Evolutionary conservation across 495 filamentous ascomycete species (phyloP).

Genomic region (Talaromyces borbonicus): DNA sequence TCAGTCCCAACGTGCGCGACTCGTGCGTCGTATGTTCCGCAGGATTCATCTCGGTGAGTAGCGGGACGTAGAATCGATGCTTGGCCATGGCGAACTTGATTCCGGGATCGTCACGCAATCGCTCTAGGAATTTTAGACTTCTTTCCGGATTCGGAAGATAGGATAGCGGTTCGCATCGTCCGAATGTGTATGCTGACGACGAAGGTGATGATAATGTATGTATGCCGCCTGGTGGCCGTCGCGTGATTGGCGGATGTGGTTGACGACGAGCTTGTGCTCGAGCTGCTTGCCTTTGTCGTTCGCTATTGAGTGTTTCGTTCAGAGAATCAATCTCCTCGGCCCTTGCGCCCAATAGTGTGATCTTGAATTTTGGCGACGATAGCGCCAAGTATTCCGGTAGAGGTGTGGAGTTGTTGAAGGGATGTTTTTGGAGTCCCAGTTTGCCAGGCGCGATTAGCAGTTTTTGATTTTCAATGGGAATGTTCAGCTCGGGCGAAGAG

Average conservation of each 20-base stretch:
- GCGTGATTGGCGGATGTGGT: constrained; percentile 21
- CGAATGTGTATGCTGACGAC: constrained; percentile 68
- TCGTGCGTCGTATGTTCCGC: constrained; percentile 70
- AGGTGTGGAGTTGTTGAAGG: constrained; percentile 33
- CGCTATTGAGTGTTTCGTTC: constrained; percentile 28
- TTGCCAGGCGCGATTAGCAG: constrained; percentile 57
- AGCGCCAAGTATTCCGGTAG: constrained; percentile 29
- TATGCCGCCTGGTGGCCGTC: constrained; percentile 28
- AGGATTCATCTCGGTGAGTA: constrained; percentile 95
- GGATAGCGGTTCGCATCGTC: constrained; percentile 59
- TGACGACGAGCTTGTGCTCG: constrained; percentile 26
- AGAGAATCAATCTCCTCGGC: constrained; percentile 27
- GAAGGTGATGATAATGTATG: constrained; percentile 30
- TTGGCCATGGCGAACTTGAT: constrained; percentile 72
- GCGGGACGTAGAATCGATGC: constrained; percentile 75
- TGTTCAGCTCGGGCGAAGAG: constrained; percentile 35
- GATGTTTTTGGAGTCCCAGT: constrained; percentile 57
- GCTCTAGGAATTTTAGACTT: constrained; percentile 61
- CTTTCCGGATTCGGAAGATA: constrained; percentile 68
- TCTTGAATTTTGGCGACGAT: constrained; percentile 37
- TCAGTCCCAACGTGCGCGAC: constrained; percentile 74
- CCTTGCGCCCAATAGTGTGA: constrained; percentile 33
- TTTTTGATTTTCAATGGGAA: constrained; percentile 64
- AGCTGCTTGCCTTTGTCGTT: constrained; percentile 27
- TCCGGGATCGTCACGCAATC: constrained; percentile 72